Conservation (phyloP, 73 alveolate genomes). For the Paramecium sexaurelia region DNA sequence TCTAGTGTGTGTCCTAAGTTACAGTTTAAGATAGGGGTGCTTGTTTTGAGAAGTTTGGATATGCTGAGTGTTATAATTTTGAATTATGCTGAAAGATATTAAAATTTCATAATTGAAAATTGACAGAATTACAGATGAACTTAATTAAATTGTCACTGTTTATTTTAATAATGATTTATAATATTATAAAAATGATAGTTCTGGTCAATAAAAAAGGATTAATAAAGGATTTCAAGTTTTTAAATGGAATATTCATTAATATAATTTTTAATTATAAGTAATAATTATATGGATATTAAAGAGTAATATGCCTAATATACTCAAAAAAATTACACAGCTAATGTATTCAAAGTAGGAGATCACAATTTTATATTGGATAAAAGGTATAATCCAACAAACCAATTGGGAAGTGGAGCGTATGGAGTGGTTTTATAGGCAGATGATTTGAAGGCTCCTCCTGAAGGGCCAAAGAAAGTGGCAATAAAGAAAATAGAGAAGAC, state of each 20-base stretch:
- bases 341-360: constrained; percentile 53
- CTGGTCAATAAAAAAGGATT: background rate
- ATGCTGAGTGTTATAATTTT: constrained; percentile 66
- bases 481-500: constrained; percentile 67
- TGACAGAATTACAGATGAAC: constrained; percentile 66
- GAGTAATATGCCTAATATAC: constrained; percentile 43
- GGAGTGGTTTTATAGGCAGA: constrained; percentile 62
- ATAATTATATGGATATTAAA: constrained; percentile 14
- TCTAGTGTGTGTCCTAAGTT: constrained; percentile 42
- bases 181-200: background rate
- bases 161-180: background rate
- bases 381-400: constrained; percentile 55
- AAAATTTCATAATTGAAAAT: background rate
- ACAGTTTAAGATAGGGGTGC: constrained; percentile 1
- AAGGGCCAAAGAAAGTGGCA: constrained; percentile 61
- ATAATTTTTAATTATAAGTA: background rate
- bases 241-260: background rate
- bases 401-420: constrained; percentile 68
- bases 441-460: constrained; percentile 55
- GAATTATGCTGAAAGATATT: constrained; percentile 59
- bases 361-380: constrained; percentile 56
- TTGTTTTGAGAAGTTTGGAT: constrained; percentile 54
- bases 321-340: constrained; percentile 44
- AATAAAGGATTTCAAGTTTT: background rate
- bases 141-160: constrained; percentile 33